phyloP scores from a whole-genome alignment of 1,139 yeast species.

The Suhomyces panamericanus region DNA sequence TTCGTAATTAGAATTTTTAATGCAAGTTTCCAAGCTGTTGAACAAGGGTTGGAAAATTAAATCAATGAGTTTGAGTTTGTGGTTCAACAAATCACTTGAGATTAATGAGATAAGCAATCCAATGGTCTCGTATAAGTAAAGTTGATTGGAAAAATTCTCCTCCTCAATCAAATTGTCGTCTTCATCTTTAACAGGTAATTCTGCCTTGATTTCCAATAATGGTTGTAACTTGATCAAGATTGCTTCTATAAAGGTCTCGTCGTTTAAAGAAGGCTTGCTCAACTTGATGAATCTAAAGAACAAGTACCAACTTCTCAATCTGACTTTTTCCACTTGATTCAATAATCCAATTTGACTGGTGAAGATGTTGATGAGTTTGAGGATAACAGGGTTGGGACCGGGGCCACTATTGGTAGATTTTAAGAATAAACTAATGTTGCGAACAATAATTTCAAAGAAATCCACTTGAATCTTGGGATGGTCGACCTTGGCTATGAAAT shows the following conservation, averaged over 20 bases:
- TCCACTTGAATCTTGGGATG: constrained; percentile 80
- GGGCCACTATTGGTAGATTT: constrained; percentile 39
- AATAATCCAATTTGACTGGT: constrained; percentile 81
- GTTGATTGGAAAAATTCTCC: constrained; percentile 72
- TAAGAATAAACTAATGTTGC: constrained; percentile 66
- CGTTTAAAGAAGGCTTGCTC: constrained; percentile 61
- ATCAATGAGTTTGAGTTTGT: constrained; percentile 54
- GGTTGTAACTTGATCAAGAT: constrained; percentile 45
- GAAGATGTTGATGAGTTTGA: constrained; percentile 72
- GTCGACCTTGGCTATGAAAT: constrained; percentile 49
- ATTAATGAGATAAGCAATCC: constrained; percentile 64
- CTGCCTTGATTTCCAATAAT: constrained; percentile 62
- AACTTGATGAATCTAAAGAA: constrained; percentile 80
- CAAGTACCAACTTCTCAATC: constrained; percentile 86
- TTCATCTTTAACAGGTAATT: constrained; percentile 51
- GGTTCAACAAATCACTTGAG: constrained; percentile 29
- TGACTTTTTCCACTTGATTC: constrained; percentile 68
- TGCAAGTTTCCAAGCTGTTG: constrained; percentile 66
- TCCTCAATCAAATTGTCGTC: constrained; percentile 56
- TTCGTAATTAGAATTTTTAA: constrained; percentile 33
- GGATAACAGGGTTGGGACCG: constrained; percentile 36
- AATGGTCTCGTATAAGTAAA: constrained; percentile 78
- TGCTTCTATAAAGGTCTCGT: constrained; percentile 36
- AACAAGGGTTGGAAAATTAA: constrained; percentile 77
- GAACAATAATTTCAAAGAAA: constrained; percentile 81